These are phyloP conservation scores for Escallonia rubra DNA, from an alignment of 129 eudicot genomes.

Conservation along the genomic window DNA sequence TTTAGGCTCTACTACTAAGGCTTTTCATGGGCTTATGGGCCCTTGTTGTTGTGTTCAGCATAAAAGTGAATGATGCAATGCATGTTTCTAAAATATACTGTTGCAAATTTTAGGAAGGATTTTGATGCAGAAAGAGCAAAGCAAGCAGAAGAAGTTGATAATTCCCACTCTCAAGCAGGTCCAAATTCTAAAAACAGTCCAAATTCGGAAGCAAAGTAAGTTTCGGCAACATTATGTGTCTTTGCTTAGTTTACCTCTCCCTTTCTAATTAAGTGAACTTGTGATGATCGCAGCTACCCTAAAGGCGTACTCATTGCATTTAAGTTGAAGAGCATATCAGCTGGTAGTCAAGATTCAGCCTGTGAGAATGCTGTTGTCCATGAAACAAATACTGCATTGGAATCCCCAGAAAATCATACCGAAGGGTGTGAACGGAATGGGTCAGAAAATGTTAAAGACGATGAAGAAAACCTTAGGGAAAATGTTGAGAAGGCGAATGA, in stretches of 20 bases:
- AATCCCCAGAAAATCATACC: conserved; percentile 6
- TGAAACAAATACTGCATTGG: conserved; percentile 29
- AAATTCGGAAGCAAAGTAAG: conserved; percentile 55
- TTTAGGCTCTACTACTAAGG: too few species aligned
- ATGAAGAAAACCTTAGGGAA: conserved; percentile 9
- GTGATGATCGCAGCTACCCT: conserved; percentile 46
- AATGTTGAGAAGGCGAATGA: conserved; percentile 17
- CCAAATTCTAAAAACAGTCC: conserved; percentile 40
- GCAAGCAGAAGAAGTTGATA: conserved; percentile 50
- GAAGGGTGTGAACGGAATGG: conserved; percentile 23
- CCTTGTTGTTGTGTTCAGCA: not conserved
- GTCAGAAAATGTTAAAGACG: conserved; percentile 17
- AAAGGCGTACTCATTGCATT: conserved; percentile 84
- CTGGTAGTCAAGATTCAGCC: conserved; percentile 17
- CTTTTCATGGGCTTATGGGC: too few species aligned
- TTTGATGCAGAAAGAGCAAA: conserved; percentile 74
- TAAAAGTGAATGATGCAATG: not conserved
- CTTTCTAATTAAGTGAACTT: not conserved
- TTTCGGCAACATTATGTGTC: not conserved
- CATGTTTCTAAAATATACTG: not conserved
- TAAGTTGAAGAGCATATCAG: conserved; percentile 53
- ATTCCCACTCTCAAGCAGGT: conserved; percentile 23
- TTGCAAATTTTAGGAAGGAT: conserved; percentile 53
- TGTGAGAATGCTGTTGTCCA: conserved; percentile 15
- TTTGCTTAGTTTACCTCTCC: not conserved